Evolutionary conservation across 2,329 filamentous ascomycete species (phyloP).

Genomic region (Geosmithia putterillii): DNA sequence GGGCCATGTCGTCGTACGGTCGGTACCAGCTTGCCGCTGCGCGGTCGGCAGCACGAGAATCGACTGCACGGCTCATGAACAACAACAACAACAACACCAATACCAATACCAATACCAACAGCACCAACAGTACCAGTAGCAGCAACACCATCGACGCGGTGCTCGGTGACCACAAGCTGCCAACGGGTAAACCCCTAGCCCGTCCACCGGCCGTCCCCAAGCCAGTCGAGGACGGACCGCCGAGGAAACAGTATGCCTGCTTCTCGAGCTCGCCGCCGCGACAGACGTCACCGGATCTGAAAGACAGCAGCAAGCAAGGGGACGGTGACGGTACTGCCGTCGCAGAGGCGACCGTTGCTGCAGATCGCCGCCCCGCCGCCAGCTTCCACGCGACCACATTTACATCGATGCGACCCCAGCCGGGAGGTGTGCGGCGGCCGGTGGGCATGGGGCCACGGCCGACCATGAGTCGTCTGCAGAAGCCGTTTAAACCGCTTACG

Average conservation of each 20-base stretch:
- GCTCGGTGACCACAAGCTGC: constrained; percentile 27
- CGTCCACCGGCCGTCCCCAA: constrained; percentile 16
- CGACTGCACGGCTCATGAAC: constrained; percentile 3
- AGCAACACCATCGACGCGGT: constrained; percentile 13
- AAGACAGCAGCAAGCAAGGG: too few relatives aligned
- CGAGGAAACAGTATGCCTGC: constrained; percentile 36
- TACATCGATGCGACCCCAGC: constrained; percentile 18
- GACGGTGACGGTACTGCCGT: too few relatives aligned
- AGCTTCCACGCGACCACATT: constrained; percentile 42
- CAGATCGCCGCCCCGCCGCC: constrained; percentile 20
- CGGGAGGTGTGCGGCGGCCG: constrained; percentile 28
- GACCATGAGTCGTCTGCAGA: constrained; percentile 36
- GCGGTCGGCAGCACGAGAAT: constrained; percentile 8
- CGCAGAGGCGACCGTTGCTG: constrained; percentile 10
- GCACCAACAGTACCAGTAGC: not conserved
- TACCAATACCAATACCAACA: not conserved
- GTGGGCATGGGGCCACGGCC: constrained; percentile 30
- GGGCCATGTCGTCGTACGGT: constrained; percentile 7
- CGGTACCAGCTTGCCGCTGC: constrained; percentile 13
- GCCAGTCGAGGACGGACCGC: constrained; percentile 11
- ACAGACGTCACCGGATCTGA: constrained; percentile 10
- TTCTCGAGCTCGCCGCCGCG: constrained; percentile 45
- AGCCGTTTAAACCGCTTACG: constrained; percentile 45
- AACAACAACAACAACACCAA: not conserved
- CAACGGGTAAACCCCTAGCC: constrained; percentile 18